phyloP scores from a whole-genome alignment of 179 eudicot species.

The Gypsophila paniculata region DNA sequence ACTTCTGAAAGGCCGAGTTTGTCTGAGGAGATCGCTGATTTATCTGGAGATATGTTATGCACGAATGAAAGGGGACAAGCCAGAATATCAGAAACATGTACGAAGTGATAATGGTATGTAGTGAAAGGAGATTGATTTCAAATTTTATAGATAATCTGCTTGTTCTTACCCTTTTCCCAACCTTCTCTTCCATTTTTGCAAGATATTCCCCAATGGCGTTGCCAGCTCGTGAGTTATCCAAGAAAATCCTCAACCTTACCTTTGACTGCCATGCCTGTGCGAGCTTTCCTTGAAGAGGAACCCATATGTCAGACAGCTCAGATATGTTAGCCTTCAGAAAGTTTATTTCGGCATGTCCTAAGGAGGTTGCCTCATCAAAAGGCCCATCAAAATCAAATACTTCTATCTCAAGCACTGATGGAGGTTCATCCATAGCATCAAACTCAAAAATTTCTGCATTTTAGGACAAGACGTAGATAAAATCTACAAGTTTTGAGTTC shows the following conservation, averaged over 20 bases:
- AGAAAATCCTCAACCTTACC: slow-evolving; percentile 73
- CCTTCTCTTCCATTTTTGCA: slow-evolving; percentile 88
- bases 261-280: slow-evolving; percentile 91
- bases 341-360: slow-evolving; percentile 83
- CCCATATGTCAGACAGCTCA: slow-evolving; percentile 77
- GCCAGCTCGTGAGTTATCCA: slow-evolving; percentile 75
- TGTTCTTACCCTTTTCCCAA: slow-evolving; percentile 75
- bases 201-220: slow-evolving; percentile 69
- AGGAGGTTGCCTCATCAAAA: slow-evolving; percentile 78
- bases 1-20: slow-evolving; percentile 94
- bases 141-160: neutral
- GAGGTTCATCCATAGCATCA: slow-evolving; percentile 96
- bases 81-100: slow-evolving; percentile 1
- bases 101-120: neutral
- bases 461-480: slow-evolving; percentile 11
- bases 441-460: slow-evolving; percentile 93
- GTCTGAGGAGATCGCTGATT: slow-evolving; percentile 80
- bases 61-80: slow-evolving; percentile 6
- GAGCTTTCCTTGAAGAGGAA: slow-evolving; percentile 89
- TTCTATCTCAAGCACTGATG: slow-evolving; percentile 82
- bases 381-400: slow-evolving; percentile 98
- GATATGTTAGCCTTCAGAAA: slow-evolving; percentile 66
- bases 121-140: neutral
- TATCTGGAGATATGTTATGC: slow-evolving; percentile 44
- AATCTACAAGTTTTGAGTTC: slow-evolving; percentile 2